Evolutionary conservation across 345 rosid species (phyloP).

Genomic region (Cardamine chenopodiifolia): DNA sequence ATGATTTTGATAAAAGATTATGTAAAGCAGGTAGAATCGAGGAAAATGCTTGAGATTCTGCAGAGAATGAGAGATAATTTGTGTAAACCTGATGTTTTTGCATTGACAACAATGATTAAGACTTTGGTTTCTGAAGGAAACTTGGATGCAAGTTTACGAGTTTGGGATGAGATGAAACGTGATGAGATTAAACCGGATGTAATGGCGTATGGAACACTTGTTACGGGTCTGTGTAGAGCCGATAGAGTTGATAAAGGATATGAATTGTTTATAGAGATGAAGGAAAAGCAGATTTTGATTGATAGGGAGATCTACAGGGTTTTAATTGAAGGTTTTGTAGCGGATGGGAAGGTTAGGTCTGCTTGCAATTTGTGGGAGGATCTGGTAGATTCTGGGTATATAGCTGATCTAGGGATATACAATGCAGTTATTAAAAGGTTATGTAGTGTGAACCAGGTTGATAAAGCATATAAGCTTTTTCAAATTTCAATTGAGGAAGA

Average conservation of each 20-base stretch:
- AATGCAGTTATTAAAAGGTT: conserved; percentile 79
- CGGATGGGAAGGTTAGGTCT: conserved; percentile 59
- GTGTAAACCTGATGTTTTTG: conserved; percentile 90
- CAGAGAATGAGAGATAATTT: conserved; percentile 65
- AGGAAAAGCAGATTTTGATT: conserved; percentile 63
- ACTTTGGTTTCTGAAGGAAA: conserved; percentile 65
- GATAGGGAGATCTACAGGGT: conserved; percentile 69
- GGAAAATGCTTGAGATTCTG: conserved; percentile 67
- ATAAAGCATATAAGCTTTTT: conserved; percentile 77
- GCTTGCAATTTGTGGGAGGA: conserved; percentile 81
- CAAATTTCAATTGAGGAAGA: conserved; percentile 59
- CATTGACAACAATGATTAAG: conserved; percentile 75
- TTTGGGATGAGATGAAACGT: conserved; percentile 82
- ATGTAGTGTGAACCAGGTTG: conserved; percentile 60
- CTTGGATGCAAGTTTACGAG: conserved; percentile 67
- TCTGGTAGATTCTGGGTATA: conserved; percentile 79
- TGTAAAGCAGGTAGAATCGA: conserved; percentile 67
- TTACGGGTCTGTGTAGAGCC: conserved; percentile 68
- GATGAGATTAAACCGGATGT: conserved; percentile 81
- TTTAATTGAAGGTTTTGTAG: conserved; percentile 73
- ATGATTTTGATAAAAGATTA: conserved; percentile 76
- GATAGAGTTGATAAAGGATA: conserved; percentile 59
- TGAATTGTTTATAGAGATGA: conserved; percentile 77
- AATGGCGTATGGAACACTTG: conserved; percentile 75
- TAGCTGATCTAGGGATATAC: conserved; percentile 81